Base-by-base conservation (phyloP, 2,329 filamentous ascomycete species). In the Aspergillus bombycis region DNA sequence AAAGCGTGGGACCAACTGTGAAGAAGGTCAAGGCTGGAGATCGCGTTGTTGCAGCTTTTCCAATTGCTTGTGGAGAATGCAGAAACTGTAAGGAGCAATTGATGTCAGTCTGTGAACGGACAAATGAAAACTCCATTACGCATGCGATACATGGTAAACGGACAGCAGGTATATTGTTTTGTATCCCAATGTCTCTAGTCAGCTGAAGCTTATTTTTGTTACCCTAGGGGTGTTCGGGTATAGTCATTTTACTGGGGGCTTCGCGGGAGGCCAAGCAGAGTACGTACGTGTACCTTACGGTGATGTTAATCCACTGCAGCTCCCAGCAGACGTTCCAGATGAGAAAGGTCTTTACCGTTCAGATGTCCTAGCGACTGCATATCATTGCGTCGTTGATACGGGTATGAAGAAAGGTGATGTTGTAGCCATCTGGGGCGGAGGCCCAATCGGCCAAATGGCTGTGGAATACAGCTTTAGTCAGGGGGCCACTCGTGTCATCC, bases 381-480 rank as follows among this genome's bases (percentile, higher is more conserved):
- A 92, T 85, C 89, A 96, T 73, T 88, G 86, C 58, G 92, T 96
- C 43, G 89, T 93, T 48, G 92, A 96, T 72, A 96, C 92, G 0
- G 90, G 87, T 1, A 90, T 96, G n/a, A 89, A 91, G 66, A 83
- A 89, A 38, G 88, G 86, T 14, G 92, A 96, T 70, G 82, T 88
- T 2, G 92, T 96, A 1, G 92, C 91, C 38, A 88, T 96, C 64
- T 96, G 92, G 87, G 93, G 92, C n/a, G 91, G 89, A 0, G 93
- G 93, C 0, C 93, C 92, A 0, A 91, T 96, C 58, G 93, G 93
- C 0, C 91, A 92, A 59, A 96, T 94, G 79, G 87, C 85, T 2
- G 91, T 89, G 1, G 82, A 88, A 46, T 89, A 88, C 75, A 80
- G 89, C 0, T 82, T 92, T 61, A 79, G 87, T n/a, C 88, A 93